phyloP scores from a whole-genome alignment of 345 rosid species.

The Angophora floribunda region DNA sequence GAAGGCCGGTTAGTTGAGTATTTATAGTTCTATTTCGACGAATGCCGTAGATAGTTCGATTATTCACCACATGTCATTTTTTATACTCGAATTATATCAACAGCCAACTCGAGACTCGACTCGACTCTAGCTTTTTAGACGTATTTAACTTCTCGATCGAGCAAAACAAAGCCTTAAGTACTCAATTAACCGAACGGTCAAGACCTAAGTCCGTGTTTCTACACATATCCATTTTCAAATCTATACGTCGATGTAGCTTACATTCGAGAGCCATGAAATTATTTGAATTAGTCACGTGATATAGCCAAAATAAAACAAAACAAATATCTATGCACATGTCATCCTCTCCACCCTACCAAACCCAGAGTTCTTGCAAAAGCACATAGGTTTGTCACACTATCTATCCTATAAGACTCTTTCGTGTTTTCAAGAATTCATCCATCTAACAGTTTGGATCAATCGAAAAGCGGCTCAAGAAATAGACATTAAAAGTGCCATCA shows the following conservation, averaged over 20 bases:
- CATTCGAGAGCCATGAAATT: not conserved
- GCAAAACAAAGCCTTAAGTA: not conserved
- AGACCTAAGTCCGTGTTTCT: not conserved
- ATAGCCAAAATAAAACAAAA: too few species aligned
- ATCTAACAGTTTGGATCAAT: not conserved
- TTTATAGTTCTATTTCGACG: not conserved
- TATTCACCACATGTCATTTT: not conserved
- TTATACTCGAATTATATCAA: not conserved
- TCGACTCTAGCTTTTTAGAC: not conserved
- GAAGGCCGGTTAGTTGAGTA: not conserved
- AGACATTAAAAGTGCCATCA: fast-evolving
- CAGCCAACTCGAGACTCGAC: fast-evolving
- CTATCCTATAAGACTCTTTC: not conserved
- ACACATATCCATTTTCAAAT: not conserved
- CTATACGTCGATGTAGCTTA: not conserved
- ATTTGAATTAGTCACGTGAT: not conserved
- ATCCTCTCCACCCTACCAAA: not conserved
- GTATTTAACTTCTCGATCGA: not conserved
- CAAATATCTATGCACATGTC: not conserved
- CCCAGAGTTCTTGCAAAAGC: fast-evolving
- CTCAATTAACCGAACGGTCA: not conserved
- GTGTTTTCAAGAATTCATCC: too few species aligned
- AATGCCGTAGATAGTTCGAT: not conserved
- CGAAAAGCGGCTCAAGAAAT: not conserved
- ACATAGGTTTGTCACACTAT: not conserved